Evolutionary conservation across 495 filamentous ascomycete species (phyloP).

Genomic region (Penicillium silybi): DNA sequence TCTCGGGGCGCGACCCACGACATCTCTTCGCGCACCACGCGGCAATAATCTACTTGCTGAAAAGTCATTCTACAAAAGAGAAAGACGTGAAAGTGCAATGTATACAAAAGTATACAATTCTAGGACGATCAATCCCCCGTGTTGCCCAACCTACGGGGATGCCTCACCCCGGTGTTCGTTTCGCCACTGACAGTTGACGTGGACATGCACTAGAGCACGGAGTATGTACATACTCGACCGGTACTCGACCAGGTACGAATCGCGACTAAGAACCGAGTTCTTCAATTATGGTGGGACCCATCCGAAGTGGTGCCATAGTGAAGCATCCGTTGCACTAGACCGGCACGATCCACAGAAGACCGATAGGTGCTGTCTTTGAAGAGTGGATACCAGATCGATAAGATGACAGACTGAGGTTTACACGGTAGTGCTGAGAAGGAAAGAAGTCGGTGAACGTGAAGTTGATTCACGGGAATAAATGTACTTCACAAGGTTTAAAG

Average conservation of each 20-base stretch:
- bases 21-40: neutral
- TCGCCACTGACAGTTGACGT: neutral
- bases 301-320: conserved; percentile 8
- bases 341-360: conserved; percentile 1
- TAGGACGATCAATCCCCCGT: conserved; percentile 6
- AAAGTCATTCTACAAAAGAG: too few species aligned
- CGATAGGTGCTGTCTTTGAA: neutral
- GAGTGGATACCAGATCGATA: conserved; percentile 8
- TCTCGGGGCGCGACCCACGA: conserved; percentile 5
- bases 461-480: neutral
- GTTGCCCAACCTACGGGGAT: neutral
- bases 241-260: neutral
- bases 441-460: neutral
- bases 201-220: neutral
- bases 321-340: neutral
- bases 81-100: too few species aligned
- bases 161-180: conserved; percentile 1
- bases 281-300: neutral
- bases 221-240: too few species aligned
- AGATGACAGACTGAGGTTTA: conserved; percentile 22
- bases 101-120: too few species aligned
- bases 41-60: too few species aligned
- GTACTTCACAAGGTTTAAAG: too few species aligned
- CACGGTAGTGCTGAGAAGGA: conserved; percentile 4
- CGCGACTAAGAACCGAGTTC: neutral